Percentiles rank a stretch among this genome's conserved stretches.
phyloP scores from a whole-genome alignment of 1,139 yeast species.

The Meyerozyma carpophila region DNA sequence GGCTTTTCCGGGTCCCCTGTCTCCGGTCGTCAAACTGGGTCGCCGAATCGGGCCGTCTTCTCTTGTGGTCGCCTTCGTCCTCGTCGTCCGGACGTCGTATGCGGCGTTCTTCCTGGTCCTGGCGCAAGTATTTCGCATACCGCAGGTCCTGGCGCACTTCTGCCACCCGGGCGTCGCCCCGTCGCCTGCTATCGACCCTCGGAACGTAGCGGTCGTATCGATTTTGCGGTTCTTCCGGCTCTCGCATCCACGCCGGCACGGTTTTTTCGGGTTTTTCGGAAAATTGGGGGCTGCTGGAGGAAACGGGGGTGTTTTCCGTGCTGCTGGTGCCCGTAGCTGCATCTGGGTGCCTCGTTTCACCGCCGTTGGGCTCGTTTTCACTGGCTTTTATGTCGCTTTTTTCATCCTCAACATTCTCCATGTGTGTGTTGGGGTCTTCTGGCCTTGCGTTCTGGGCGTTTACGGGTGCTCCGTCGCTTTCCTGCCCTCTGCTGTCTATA shows the following conservation, averaged over 20 bases:
- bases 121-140: constrained; percentile 25
- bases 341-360: constrained; percentile 13
- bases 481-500: constrained; percentile 5
- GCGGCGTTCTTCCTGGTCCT: constrained; percentile 10
- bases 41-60: not conserved
- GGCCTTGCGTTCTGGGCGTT: no score
- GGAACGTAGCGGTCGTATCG: constrained; percentile 40
- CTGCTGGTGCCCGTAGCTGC: constrained; percentile 1
- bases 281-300: not conserved
- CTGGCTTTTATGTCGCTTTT: constrained; percentile 16
- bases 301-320: not conserved
- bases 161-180: not conserved
- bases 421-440: no score
- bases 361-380: constrained; percentile 14
- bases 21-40: not conserved
- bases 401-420: no score
- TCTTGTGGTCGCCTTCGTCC: not conserved
- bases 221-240: constrained; percentile 17
- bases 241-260: constrained; percentile 38
- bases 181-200: constrained; percentile 6
- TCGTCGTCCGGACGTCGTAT: constrained; percentile 9
- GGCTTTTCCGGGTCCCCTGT: constrained; percentile 3
- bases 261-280: constrained; percentile 15
- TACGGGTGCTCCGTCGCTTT: no score
- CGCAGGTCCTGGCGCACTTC: constrained; percentile 12